Evolutionary conservation across 169 alveolate genomes (phyloP).

Genomic region (Theileria orientalis): DNA sequence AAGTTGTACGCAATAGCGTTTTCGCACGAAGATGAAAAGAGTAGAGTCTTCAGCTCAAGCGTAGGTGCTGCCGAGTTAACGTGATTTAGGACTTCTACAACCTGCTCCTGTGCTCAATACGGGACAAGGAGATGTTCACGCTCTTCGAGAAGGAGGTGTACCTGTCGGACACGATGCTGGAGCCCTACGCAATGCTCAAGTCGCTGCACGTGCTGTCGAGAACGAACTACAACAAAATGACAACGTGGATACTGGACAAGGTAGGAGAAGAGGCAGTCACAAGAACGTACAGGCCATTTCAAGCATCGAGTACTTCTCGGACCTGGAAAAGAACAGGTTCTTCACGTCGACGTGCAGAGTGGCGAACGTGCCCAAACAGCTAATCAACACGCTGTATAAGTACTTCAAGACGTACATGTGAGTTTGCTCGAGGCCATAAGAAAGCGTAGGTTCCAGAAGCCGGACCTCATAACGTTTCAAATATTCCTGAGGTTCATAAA

Average conservation of each 20-base stretch:
- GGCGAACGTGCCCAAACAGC: not conserved
- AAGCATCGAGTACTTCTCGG: not conserved
- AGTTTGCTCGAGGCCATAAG: not conserved
- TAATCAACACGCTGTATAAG: not conserved
- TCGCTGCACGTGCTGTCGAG: not conserved
- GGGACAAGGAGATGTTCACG: not conserved
- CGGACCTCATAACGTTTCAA: not conserved
- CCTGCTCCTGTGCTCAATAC: not conserved
- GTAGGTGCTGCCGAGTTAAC: not conserved
- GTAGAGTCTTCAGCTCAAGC: not conserved
- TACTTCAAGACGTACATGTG: not conserved
- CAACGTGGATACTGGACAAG: not conserved
- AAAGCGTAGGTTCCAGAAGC: not conserved
- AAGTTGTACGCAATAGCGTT: not conserved
- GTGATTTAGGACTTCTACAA: not conserved
- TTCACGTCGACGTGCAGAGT: too few relatives aligned
- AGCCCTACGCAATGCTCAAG: not conserved
- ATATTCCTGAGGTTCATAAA: not conserved
- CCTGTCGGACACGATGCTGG: not conserved
- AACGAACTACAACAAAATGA: not conserved
- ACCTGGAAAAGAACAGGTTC: not conserved
- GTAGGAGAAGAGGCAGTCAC: not conserved
- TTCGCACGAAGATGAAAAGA: conserved; percentile 1
- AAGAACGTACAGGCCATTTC: not conserved
- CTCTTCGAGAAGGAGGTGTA: not conserved